These are phyloP conservation scores for Chalciporus pseudorubinellus DNA, from an alignment of 768 basidiomycete species.

Conservation along the genomic window DNA sequence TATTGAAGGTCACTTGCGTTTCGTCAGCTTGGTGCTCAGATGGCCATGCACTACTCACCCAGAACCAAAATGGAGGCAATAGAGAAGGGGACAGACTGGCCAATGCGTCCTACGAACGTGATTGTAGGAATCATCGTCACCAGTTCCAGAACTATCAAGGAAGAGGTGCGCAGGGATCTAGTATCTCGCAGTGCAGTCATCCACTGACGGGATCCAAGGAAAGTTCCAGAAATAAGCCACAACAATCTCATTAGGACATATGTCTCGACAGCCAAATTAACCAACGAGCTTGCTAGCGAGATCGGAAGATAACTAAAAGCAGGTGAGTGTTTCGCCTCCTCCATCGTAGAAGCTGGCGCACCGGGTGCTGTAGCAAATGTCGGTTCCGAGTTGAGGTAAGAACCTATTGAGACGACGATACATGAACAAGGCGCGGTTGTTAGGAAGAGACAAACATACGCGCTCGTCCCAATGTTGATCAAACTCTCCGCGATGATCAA, in stretches of 20 bases:
- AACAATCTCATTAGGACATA: slow-evolving; percentile 38
- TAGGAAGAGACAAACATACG: slow-evolving; percentile 23
- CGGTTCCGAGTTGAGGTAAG: slow-evolving; percentile 19
- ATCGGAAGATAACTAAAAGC: slow-evolving; percentile 39
- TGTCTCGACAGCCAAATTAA: slow-evolving; percentile 38
- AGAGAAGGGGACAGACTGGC: slow-evolving; percentile 42
- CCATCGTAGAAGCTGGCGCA: slow-evolving; percentile 3
- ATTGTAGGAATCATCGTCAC: slow-evolving; percentile 39
- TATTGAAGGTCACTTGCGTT: slow-evolving; percentile 8
- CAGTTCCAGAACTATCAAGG: slow-evolving; percentile 43
- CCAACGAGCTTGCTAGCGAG: slow-evolving; percentile 34
- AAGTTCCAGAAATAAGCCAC: slow-evolving; percentile 24
- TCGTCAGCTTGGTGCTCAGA: background rate
- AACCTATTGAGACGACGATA: slow-evolving; percentile 15
- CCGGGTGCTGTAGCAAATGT: slow-evolving; percentile 35
- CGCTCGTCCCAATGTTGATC: slow-evolving; percentile 34
- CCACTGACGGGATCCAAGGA: slow-evolving; percentile 17
- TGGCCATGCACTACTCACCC: slow-evolving; percentile 26
- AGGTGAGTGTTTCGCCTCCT: background rate
- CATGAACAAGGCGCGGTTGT: background rate
- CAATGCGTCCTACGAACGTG: slow-evolving; percentile 34
- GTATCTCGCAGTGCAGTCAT: slow-evolving; percentile 27
- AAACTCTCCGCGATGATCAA: slow-evolving; percentile 42
- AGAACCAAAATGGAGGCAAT: slow-evolving; percentile 42
- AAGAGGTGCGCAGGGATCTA: slow-evolving; percentile 33